Evolutionary conservation across 1,139 yeast species (phyloP).

Genomic region (Debaryomyces sp.): DNA sequence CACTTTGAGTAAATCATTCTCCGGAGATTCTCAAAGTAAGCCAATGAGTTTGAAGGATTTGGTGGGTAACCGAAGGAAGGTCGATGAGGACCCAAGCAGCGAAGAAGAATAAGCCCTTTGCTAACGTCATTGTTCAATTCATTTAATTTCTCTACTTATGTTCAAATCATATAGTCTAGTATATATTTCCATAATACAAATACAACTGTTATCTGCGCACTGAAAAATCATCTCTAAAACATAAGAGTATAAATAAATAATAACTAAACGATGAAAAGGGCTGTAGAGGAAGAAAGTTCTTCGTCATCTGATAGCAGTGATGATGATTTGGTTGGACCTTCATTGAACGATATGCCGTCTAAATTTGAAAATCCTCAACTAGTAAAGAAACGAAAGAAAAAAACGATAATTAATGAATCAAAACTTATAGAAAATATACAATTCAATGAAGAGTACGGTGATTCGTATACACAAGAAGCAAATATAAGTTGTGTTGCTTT

Average conservation of each 20-base stretch:
- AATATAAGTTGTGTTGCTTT: constrained; percentile 9
- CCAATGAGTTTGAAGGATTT: constrained; percentile 47
- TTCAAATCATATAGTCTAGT: neutral
- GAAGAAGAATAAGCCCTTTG: constrained; percentile 38
- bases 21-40: constrained; percentile 17
- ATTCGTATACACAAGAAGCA: constrained; percentile 9
- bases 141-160: neutral
- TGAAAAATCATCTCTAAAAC: neutral
- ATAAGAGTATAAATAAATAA: neutral
- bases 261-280: constrained; percentile 1
- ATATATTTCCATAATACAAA: neutral
- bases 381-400: constrained; percentile 6
- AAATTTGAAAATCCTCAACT: neutral
- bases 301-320: constrained; percentile 11
- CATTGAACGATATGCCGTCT: constrained; percentile 1
- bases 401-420: constrained; percentile 2
- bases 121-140: neutral
- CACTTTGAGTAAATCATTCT: constrained; percentile 13
- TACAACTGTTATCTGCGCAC: neutral
- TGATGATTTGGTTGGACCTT: constrained; percentile 14
- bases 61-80: constrained; percentile 29
- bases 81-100: constrained; percentile 35
- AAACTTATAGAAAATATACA: constrained; percentile 8
- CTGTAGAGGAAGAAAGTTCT: constrained; percentile 3
- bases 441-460: constrained; percentile 6